phyloP scores from a whole-genome alignment of 352 stramenopile genomes.

The Phytophthora multivora region DNA sequence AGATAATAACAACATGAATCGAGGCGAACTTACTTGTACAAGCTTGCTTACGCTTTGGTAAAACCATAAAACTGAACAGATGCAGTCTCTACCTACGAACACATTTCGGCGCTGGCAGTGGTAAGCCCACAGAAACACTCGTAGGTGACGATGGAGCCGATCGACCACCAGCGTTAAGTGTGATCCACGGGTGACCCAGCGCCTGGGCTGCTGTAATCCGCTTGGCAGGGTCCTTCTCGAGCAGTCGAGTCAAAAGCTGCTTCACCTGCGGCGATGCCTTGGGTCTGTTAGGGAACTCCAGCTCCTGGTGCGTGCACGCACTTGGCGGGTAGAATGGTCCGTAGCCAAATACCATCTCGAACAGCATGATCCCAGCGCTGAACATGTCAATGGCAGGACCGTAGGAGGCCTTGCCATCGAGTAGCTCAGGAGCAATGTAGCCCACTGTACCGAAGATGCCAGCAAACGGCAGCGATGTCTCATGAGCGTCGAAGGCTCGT shows the following conservation, averaged over 20 bases:
- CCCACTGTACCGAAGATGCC: conserved; percentile 74
- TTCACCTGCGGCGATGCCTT: conserved; percentile 52
- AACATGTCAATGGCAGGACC: conserved; percentile 76
- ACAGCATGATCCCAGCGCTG: conserved; percentile 70
- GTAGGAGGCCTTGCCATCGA: conserved; percentile 58
- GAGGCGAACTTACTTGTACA: conserved; percentile 12
- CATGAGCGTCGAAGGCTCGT: conserved; percentile 58
- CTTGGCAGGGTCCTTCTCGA: conserved; percentile 70
- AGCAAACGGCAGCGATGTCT: conserved; percentile 59
- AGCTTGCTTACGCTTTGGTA: conserved; percentile 14
- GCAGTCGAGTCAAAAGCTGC: conserved; percentile 69
- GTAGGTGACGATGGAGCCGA: conserved; percentile 45
- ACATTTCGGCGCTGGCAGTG: conserved; percentile 12
- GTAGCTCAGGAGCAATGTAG: conserved; percentile 73
- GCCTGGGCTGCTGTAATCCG: conserved; percentile 83
- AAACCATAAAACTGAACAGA: conserved; percentile 15
- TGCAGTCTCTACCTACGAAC: conserved; percentile 19
- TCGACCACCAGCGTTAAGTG: conserved; percentile 29
- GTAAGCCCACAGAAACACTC: conserved; percentile 1
- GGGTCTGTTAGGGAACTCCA: conserved; percentile 58
- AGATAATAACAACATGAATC: too few species aligned
- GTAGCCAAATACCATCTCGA: conserved; percentile 81
- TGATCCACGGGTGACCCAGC: conserved; percentile 87
- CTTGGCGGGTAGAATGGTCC: conserved; percentile 74
- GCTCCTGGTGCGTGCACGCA: conserved; percentile 57